Evolutionary conservation across 2,329 filamentous ascomycete species (phyloP).

Genomic region (Cercospora citrullina): DNA sequence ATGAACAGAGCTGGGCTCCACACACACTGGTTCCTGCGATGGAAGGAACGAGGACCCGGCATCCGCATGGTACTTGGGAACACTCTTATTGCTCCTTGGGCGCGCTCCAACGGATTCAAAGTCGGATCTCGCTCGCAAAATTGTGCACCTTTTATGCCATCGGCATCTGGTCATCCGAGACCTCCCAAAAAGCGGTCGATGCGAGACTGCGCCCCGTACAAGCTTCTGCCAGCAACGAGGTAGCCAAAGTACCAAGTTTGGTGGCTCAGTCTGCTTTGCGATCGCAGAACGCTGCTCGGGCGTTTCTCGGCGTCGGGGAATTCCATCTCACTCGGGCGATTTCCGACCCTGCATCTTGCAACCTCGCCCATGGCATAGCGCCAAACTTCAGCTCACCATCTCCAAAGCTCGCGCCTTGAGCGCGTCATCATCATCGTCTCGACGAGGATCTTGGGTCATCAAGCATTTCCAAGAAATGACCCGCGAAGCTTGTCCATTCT

Average conservation of each 20-base stretch:
- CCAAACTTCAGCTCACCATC: not conserved
- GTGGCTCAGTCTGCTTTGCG: not conserved
- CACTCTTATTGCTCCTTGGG: not conserved
- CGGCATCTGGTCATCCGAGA: not conserved
- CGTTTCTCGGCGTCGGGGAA: not conserved
- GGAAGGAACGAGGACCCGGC: not conserved
- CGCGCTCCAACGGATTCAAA: no score
- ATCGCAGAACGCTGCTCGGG: not conserved
- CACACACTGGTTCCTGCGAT: not conserved
- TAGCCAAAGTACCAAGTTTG: not conserved
- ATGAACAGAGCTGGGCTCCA: not conserved
- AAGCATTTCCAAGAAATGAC: not conserved
- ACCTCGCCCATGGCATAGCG: not conserved
- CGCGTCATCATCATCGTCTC: not conserved
- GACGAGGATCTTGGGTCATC: not conserved
- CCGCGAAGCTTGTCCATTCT: not conserved
- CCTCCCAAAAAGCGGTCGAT: no score
- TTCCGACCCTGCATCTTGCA: not conserved
- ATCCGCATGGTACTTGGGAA: not conserved
- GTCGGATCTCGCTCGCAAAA: not conserved
- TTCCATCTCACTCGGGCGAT: not conserved
- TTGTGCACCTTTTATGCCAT: not conserved
- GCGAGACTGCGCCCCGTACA: not conserved
- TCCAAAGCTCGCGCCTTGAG: not conserved
- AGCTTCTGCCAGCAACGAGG: not conserved